Percentiles rank a stretch among this genome's conserved stretches.
Conservation (phyloP, 2,329 filamentous ascomycete species). For the Phaeophleospora eucalypticola region DNA sequence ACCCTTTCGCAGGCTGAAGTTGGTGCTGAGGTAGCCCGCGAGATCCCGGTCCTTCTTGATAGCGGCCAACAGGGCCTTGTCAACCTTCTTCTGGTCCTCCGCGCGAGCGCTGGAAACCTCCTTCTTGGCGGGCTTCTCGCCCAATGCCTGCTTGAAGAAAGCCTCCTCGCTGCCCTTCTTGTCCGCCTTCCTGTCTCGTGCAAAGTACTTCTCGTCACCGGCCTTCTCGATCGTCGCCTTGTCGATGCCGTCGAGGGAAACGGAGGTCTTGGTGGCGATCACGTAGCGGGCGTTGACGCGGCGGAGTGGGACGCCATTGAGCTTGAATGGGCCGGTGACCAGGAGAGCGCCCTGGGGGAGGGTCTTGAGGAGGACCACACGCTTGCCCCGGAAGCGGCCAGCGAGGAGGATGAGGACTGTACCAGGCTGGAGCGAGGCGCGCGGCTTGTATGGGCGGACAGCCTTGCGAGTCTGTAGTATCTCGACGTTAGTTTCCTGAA, state of each 20-base stretch:
- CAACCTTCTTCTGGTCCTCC: slow-evolving; percentile 96
- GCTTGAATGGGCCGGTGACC: slow-evolving; percentile 99
- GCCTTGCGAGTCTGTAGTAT: slow-evolving; percentile 80
- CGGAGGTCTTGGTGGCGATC: slow-evolving; percentile 82
- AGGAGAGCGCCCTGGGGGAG: slow-evolving; percentile 97
- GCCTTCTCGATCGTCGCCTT: slow-evolving; percentile 70
- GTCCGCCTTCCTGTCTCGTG: slow-evolving; percentile 88
- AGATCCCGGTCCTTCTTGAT: slow-evolving; percentile 99
- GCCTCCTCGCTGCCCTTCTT: slow-evolving; percentile 89
- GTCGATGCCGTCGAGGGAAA: slow-evolving; percentile 82
- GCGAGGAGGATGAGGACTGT: slow-evolving; percentile 98
- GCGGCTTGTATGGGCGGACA: slow-evolving; percentile 79
- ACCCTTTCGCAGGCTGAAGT: slow-evolving; percentile 98
- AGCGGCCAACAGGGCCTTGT: slow-evolving; percentile 89
- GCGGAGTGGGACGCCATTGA: slow-evolving; percentile 98
- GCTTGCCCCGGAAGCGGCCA: slow-evolving; percentile 99
- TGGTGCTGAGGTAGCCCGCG: slow-evolving; percentile 85
- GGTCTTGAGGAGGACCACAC: slow-evolving; percentile 96
- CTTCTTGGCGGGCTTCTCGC: slow-evolving; percentile 99
- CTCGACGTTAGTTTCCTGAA: slow-evolving; percentile 15
- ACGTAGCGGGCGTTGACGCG: slow-evolving; percentile 90
- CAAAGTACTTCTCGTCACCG: slow-evolving; percentile 81
- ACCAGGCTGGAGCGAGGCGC: slow-evolving; percentile 86
- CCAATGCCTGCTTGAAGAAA: slow-evolving; percentile 85
- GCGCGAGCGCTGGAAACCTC: slow-evolving; percentile 84